Evolutionary conservation across 495 filamentous ascomycete genomes (phyloP), one percentile per base, ranked within the genome.

Genomic region (Acidomyces sp.): DNA sequence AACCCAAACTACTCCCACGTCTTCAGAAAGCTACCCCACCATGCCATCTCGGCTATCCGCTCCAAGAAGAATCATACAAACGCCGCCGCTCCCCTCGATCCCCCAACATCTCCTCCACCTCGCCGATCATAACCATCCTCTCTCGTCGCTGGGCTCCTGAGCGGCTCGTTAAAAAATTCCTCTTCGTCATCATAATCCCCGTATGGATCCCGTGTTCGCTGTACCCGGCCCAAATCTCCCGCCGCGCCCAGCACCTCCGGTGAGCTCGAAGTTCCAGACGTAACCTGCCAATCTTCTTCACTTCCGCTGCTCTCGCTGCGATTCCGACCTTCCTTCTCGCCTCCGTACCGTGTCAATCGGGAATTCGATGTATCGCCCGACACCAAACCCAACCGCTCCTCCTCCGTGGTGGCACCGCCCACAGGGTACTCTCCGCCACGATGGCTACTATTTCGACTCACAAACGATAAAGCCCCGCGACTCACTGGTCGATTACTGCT

Each of bases 311-410:
- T 12, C 21, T 11, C 19, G 6, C 29, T 30, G 12, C 35, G 19
- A 13, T 30, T 37, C 6, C 22, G 15, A n/a, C n/a, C 24, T 17
- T 27, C 32, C 22, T 50, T 42, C 7, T 21, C 28, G 23, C 46
- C 41, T 9, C 19, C 21, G 10, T 41, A 42, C 12, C 41, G 32
- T 15, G 39, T 43, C 6, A 21, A 11, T 21, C 12, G 9, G 10
- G 6, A 17, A 9, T 31, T 27, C 28, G 47, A 40, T 6, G n/a
- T 13, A 41, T 50, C 47, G 15, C 47, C 47, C 11, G 40, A 32
- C 43, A 95, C 88, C 1, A 97, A 71, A 0, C 90, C 90, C 15
- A 94, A 55, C 24, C 73, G 68, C 52, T 97, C 90, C 58, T 97
- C 90, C 52, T 95, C 90, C 0, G 87, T 93, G 5, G 72, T 72